A percentile compares a stretch with the other conserved stretches of the same genome.
phyloP scores from a whole-genome alignment of 352 stramenopile genomes.

The Phytophthora hybrid region DNA sequence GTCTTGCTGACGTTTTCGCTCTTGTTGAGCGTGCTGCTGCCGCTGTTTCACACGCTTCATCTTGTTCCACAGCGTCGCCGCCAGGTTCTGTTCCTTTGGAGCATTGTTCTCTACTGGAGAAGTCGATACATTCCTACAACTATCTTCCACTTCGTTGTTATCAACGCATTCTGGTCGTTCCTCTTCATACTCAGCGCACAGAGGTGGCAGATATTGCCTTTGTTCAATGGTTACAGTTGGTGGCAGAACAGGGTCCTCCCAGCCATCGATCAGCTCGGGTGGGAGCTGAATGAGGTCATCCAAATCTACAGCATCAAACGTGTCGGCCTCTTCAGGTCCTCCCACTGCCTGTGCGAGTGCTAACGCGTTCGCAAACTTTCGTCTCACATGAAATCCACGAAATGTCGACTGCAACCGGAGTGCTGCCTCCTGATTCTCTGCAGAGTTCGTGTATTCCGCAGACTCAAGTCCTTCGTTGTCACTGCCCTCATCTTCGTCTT shows the following conservation, averaged over 20 bases:
- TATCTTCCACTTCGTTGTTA: constrained; percentile 16
- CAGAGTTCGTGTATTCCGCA: neutral
- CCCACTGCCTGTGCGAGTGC: constrained; percentile 50
- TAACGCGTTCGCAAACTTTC: constrained; percentile 71
- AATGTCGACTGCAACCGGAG: constrained; percentile 73
- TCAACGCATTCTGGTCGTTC: neutral
- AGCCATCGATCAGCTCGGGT: constrained; percentile 67
- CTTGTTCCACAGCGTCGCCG: constrained; percentile 67
- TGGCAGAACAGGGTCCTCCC: constrained; percentile 60
- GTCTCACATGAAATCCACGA: constrained; percentile 69
- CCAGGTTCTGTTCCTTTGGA: constrained; percentile 44
- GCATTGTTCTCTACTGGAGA: neutral
- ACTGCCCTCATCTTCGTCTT: constrained; percentile 18
- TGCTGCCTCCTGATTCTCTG: constrained; percentile 53
- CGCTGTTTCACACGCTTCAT: constrained; percentile 68
- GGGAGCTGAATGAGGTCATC: constrained; percentile 64
- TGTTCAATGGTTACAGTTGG: neutral
- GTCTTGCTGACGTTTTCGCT: constrained; percentile 54
- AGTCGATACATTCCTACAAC: neutral
- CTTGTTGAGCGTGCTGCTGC: constrained; percentile 44
- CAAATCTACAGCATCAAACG: constrained; percentile 63
- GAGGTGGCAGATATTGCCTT: neutral
- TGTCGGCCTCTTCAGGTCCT: constrained; percentile 32
- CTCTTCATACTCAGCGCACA: constrained; percentile 14
- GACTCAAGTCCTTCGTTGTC: neutral